Evolutionary conservation across 306 rosid genomes (phyloP), one percentile per base, ranked within the genome.

Genomic region (Styphnolobium japonicum): DNA sequence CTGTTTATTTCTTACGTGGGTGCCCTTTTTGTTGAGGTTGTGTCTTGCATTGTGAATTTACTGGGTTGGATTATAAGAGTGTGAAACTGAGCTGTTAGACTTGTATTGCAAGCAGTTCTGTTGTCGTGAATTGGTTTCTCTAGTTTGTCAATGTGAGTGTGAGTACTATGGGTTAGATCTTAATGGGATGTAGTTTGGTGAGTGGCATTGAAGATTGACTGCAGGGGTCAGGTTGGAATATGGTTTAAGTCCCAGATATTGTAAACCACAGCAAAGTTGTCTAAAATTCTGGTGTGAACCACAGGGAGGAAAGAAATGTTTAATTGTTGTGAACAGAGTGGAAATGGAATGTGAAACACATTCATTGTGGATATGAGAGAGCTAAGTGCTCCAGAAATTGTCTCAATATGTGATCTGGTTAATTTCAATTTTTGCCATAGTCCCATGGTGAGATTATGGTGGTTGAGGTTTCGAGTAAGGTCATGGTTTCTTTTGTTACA

Each of bases 11-110:
- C 53, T 76, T 43, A 68, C 67, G 67, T 56, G 63, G 58, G 15
- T 25, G 62, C 27, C 27, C 4, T 62, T 52, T n/a, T n/a, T 57
- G 31, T 56, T 73, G 37, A 45, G 31, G 45, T 53, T 51, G 48
- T 70, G 40, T 60, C 70, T 62, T 87, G 92, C 87, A 73, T 85
- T 86, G 33, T 61, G 66, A 37, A 14, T 71, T 64, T 56, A 57
- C 66, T 81, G 70, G 80, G 37, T 82, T 86, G 71, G 76, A 63
- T 81, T 79, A 58, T 61, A 11, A 23, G 68, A 81, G 89, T 85
- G 68, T 78, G 75, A 60, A 71, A 76, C 73, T 83, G 81, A 90
- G 86, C 74, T 88, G 73, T 76, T 79, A 43, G 65, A 60, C 46
- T 81, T 71, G 19, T 63, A 55, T 80, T 69, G 82, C 15, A 37